Evolutionary conservation across 2,329 filamentous ascomycete genomes (phyloP).

Genomic region (Penicillium sp.): DNA sequence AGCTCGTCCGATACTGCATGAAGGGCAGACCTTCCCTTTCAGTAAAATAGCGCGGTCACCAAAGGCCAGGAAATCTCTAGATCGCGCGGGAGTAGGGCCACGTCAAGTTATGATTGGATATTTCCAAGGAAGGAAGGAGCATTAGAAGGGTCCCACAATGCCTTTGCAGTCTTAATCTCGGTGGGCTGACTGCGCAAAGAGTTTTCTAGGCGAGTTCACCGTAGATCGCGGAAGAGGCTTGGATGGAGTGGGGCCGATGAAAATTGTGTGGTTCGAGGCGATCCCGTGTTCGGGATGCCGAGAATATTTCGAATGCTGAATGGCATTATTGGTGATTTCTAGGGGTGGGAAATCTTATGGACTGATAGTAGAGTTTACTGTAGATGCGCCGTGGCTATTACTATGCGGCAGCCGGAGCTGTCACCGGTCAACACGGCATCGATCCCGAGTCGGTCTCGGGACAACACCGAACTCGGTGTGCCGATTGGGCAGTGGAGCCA

Average conservation of each 20-base stretch:
- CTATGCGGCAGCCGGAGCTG: background rate
- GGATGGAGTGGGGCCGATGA: constrained; percentile 11
- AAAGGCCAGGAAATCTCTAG: constrained; percentile 1
- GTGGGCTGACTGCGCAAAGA: constrained; percentile 3
- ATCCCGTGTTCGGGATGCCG: constrained; percentile 21
- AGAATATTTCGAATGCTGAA: constrained; percentile 1
- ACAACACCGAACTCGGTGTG: constrained; percentile 20
- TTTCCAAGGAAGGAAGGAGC: constrained; percentile 10
- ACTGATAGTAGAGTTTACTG: background rate
- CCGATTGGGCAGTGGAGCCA: constrained; percentile 21
- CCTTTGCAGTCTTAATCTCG: constrained; percentile 3
- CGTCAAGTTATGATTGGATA: constrained; percentile 1
- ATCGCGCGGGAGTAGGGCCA: background rate
- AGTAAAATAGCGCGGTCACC: background rate
- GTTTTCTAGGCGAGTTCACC: constrained; percentile 10
- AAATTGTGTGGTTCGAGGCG: constrained; percentile 7
- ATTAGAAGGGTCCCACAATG: background rate
- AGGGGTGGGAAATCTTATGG: background rate
- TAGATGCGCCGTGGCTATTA: background rate
- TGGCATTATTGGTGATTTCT: background rate
- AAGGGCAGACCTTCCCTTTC: background rate
- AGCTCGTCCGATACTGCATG: background rate
- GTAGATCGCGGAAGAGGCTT: constrained; percentile 20
- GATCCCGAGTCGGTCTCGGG: constrained; percentile 21
- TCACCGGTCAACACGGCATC: constrained; percentile 2